These are phyloP conservation scores for Arabidopsis hybrid DNA, from an alignment of 441 rosid species.

Conservation along the genomic window DNA sequence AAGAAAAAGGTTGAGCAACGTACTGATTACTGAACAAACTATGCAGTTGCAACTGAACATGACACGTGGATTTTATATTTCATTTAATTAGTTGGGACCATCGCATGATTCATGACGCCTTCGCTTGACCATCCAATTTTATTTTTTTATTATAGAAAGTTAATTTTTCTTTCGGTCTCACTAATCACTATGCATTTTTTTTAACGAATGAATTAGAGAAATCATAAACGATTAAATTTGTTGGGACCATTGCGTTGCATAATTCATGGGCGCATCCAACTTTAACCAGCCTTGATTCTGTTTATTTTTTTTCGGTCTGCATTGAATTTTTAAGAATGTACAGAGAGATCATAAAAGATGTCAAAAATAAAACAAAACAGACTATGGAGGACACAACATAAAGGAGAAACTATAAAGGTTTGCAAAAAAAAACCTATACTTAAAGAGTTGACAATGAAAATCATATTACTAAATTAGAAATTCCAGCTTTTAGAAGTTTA, in stretches of 20 bases:
- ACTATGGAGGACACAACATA: background rate
- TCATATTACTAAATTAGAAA: conserved; percentile 7
- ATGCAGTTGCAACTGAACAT: conserved; percentile 46
- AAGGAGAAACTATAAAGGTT: background rate
- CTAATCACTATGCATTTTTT: no score
- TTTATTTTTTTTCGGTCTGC: background rate
- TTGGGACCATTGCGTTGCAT: background rate
- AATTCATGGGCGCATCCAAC: background rate
- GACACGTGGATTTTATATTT: conserved; percentile 16
- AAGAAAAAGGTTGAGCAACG: conserved; percentile 25
- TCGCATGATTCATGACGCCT: conserved; percentile 31
- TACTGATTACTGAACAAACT: conserved; percentile 43
- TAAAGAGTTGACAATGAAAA: conserved; percentile 32
- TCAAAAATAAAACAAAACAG: background rate
- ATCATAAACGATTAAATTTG: background rate
- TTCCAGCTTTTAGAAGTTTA: conserved; percentile 27
- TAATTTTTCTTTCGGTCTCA: no score
- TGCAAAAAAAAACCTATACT: background rate
- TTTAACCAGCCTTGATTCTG: no score
- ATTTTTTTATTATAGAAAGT: no score
- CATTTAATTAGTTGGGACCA: conserved; percentile 36
- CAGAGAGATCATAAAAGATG: conserved; percentile 1
- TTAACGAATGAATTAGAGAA: no score
- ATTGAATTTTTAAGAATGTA: background rate
- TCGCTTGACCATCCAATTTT: background rate